These are phyloP conservation scores for Monilinia laxa DNA, from an alignment of 2,329 filamentous ascomycete species.

Conservation along the genomic window DNA sequence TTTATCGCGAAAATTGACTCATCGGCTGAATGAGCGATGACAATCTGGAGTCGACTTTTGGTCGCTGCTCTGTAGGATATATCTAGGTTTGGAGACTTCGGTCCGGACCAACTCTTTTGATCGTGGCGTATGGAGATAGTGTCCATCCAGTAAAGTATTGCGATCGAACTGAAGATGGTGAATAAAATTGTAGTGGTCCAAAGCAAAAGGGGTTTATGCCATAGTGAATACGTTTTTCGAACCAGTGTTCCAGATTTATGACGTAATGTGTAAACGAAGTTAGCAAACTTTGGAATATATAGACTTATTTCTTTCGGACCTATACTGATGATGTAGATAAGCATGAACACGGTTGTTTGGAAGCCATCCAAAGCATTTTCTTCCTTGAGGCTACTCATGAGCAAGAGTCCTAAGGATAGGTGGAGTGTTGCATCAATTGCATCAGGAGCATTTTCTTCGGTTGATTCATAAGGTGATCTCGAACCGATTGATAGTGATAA, in stretches of 20 bases:
- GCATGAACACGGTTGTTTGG: conserved; percentile 33
- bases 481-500: conserved; percentile 31
- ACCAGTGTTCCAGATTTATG: conserved; percentile 24
- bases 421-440: conserved; percentile 34
- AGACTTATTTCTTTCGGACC: conserved; percentile 36
- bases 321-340: conserved; percentile 33
- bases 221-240: conserved; percentile 28
- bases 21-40: conserved; percentile 35
- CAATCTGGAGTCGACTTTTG: conserved; percentile 33
- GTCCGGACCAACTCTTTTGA: conserved; percentile 29
- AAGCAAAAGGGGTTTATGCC: conserved; percentile 33
- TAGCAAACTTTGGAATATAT: conserved; percentile 33
- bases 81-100: conserved; percentile 29
- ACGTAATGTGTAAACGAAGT: conserved; percentile 29
- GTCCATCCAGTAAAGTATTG: conserved; percentile 34
- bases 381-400: conserved; percentile 25
- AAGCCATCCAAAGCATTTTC: conserved; percentile 33
- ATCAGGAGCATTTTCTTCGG: conserved; percentile 31
- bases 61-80: conserved; percentile 32
- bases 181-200: conserved; percentile 31
- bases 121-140: conserved; percentile 32
- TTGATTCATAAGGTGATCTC: conserved; percentile 31
- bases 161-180: conserved; percentile 29
- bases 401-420: conserved; percentile 29
- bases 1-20: conserved; percentile 30